Base-by-base conservation (phyloP, 2,329 filamentous ascomycete genomes). In the Colletotrichum chrysophilum region DNA sequence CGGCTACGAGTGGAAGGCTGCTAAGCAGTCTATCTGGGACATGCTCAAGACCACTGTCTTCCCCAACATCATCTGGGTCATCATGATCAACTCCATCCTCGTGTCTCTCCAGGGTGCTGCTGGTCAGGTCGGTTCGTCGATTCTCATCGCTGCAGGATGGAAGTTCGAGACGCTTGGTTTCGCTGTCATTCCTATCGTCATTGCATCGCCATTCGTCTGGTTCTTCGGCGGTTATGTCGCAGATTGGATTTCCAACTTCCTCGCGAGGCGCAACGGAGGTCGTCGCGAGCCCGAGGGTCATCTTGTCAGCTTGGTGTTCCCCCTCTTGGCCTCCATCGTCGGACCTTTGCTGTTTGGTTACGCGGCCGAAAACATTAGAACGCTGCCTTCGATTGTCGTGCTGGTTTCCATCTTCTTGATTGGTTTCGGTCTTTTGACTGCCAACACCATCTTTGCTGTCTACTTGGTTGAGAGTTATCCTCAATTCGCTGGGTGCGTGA, bases 381-480 rank as follows among this genome's bases (percentile, higher is more conserved):
- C 62, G 16, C 62, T 80, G 26, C 80, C 80, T 66, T 82, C 82
- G 78, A 79, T 78, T 9, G 65, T 83, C 2, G 76, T 83, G 48
- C 75, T 84, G 24, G 68, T 79, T 7, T 81, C 80, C 7, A 73
- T 79, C 18, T 81, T 81, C 66, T 68, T 85, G 16, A 77, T 83
- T 56, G 77, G 80, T 8, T 82, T 83, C 21, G 82, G 79, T 9
- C 79, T 81, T 67, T 73, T 83, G 21, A 79, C 80, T 18, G 78
- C 79, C 21, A 79, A 81, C 70, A 79, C 82, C 12, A 80, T 80
- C 32, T 76, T 81, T 68, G 81, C 80, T 77, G 83, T 84, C 7
- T 83, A 80, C 56, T 77, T 83, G 14, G 78, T 85, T 24, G 83
- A 85, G 78, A 84, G 81, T 66, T 83, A 82, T 70, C 83, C 83